These are phyloP conservation scores for Zygosaccharomyces sapae DNA, from an alignment of 1,139 yeast species.

Conservation along the genomic window DNA sequence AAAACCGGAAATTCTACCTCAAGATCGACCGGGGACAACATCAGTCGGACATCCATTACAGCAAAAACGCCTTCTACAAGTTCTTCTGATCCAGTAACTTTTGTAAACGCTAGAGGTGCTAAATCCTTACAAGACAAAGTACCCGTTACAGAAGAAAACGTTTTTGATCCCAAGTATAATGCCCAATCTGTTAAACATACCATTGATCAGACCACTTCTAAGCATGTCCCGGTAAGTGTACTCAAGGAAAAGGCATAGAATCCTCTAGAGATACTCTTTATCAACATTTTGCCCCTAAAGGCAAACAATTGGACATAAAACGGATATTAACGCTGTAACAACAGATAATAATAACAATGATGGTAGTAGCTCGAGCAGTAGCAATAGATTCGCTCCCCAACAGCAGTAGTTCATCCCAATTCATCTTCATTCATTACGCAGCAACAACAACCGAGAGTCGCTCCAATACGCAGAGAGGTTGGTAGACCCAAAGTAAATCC, in stretches of 20 bases:
- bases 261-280: conserved; percentile 25
- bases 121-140: conserved; percentile 27
- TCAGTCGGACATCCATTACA: not conserved
- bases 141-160: conserved; percentile 23
- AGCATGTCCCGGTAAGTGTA: conserved; percentile 28
- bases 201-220: conserved; percentile 34
- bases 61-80: not conserved
- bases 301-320: conserved; percentile 24
- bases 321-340: conserved; percentile 1
- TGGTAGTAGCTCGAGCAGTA: not conserved
- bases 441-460: conserved; percentile 6
- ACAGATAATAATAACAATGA: not conserved
- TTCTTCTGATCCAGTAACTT: conserved; percentile 25
- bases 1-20: conserved; percentile 5
- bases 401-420: conserved; percentile 28
- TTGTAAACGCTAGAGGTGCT: conserved; percentile 36
- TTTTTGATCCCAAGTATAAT: conserved; percentile 35
- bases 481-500: conserved; percentile 33
- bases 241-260: conserved; percentile 26
- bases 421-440: conserved; percentile 8
- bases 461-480: conserved; percentile 27
- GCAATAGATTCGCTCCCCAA: conserved; percentile 27
- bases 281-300: conserved; percentile 34
- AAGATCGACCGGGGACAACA: conserved; percentile 3
- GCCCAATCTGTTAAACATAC: conserved; percentile 36